Conservation (phyloP, 768 basidiomycete species). For the Cyathus striatus region DNA sequence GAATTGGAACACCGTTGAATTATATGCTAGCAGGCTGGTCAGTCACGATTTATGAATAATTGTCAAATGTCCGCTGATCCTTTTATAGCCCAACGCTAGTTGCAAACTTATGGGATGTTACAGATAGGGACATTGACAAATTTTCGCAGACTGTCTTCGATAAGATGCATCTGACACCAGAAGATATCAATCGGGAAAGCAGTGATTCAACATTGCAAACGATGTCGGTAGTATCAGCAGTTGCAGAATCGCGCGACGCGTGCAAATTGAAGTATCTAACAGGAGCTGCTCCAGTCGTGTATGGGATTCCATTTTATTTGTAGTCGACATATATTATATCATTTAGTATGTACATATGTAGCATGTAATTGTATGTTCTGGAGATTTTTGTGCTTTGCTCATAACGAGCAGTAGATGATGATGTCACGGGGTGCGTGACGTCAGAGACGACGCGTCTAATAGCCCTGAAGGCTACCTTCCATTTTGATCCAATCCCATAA, state of each 20-base stretch:
- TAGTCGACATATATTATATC: too few relatives aligned
- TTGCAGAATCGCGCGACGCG: slow-evolving; percentile 70
- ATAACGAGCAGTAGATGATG: too few relatives aligned
- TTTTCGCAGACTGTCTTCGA: slow-evolving; percentile 83
- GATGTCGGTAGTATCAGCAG: slow-evolving; percentile 63
- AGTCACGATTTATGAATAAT: slow-evolving; percentile 22
- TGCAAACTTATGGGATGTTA: slow-evolving; percentile 98
- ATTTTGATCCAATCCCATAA: too few relatives aligned
- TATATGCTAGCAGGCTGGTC: slow-evolving; percentile 99
- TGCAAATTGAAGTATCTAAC: slow-evolving; percentile 94
- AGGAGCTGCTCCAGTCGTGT: slow-evolving; percentile 91
- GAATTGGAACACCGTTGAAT: slow-evolving; percentile 86
- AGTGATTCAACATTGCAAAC: slow-evolving; percentile 9
- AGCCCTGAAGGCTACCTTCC: too few relatives aligned
- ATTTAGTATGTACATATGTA: too few relatives aligned
- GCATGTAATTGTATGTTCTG: too few relatives aligned
- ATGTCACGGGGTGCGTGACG: too few relatives aligned
- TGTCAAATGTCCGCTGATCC: neutral
- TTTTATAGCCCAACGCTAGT: slow-evolving; percentile 76
- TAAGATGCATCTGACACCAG: slow-evolving; percentile 48
- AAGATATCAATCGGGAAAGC: slow-evolving; percentile 17
- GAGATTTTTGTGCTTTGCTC: too few relatives aligned
- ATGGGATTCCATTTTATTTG: slow-evolving; percentile 92
- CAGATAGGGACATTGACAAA: slow-evolving; percentile 95
- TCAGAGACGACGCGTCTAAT: too few relatives aligned